Evolutionary conservation across 2,329 filamentous ascomycete species (phyloP), one percentile per base, ranked within the genome.

Genomic region (Fusarium duplospermum): DNA sequence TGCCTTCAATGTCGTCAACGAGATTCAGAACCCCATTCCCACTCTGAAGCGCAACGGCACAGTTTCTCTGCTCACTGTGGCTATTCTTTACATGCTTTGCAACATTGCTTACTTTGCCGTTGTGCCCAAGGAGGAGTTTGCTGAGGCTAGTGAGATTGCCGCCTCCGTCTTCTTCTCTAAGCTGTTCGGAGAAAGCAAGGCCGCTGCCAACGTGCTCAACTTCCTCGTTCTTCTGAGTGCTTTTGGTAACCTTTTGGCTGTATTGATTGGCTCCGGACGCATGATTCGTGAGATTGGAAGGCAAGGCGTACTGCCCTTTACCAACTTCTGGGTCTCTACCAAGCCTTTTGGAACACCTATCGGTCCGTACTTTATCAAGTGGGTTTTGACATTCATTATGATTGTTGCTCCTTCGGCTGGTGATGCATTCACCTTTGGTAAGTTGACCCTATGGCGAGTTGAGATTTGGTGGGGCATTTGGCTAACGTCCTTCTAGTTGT

Each of bases 351-450:
- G 90, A 2, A 93, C 91, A 0, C 90, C 90, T 0, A 74, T 91
- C 0, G 90, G 89, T 0, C 89, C 90, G 0, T 91, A 91, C 69
- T 60, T 86, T 2, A 72, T 92, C 6, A 89, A 90, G 76, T 92
- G 89, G 88, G 74, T 75, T 0, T 78, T 90, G 64, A 92, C 90
- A 0, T 77, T 89, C 4, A 74, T 92, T 38, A 90, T 92, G 87
- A 91, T 92, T 40, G 77, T 90, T 0, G 89, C 87, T 0, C 87
- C 89, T 0, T 89, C 90, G 0, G 88, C 89, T 1, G 90, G 91
- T 1, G 90, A 92, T 77, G 91, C 90, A 0, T 93, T 92, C 78
- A 87, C 88, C 64, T 92, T 92, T 72, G 83, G 87, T 88, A 75
- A n/a, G 80, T 71, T 16, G 24, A 22, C 20, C 6, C 14, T 29